Base-by-base conservation (phyloP, 2,329 filamentous ascomycete genomes). In the Aureobasidium subglaciale region DNA sequence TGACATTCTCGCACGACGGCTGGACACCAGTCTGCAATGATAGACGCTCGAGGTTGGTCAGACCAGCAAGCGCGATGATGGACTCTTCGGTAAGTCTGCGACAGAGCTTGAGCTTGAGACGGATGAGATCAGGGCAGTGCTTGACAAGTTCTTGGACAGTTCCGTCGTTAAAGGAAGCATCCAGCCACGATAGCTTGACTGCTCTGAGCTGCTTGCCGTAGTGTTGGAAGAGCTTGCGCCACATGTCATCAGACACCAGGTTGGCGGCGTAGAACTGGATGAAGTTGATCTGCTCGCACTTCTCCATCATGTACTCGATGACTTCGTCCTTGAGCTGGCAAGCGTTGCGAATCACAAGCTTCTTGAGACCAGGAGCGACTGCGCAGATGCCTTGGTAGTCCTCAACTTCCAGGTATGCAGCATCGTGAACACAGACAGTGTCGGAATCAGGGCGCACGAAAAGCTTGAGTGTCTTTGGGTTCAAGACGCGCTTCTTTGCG, bases 251-350 rank as follows among this genome's bases (percentile, higher is more conserved):
- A 9, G 86, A 84, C 15, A 97, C 75, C 1, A 97, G 81, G 62
- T 96, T 97, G 9, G 89, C 84, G 10, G 90, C 88, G 60, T 93
- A 86, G 0, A 97, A 78, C 60, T 90, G 87, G 40, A 97, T 76
- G 56, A 83, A 78, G 58, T 84, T 80, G n/a, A 96, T 75, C 8
- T 79, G 71, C 48, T 83, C 80, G 48, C 87, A 79, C 45, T 88
- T 87, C 55, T 84, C 83, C 18, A 88, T 75, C 64, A 96, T 80
- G 68, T 92, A 96, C 52, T 89, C 82, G 70, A 96, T 79, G 38
- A 90, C 87, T 35, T 78, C 77, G 64, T 96, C 87, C 70, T 95
- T 96, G 76, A 96, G 86, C 66, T 96, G 91, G 48, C 93, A 88
- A n/a, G 86, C 89, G 64, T 91, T 92, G 46, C 87, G 84, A 10